Conservation (phyloP, 371 early-diverging fungal genomes). For the Circinella umbellata region DNA sequence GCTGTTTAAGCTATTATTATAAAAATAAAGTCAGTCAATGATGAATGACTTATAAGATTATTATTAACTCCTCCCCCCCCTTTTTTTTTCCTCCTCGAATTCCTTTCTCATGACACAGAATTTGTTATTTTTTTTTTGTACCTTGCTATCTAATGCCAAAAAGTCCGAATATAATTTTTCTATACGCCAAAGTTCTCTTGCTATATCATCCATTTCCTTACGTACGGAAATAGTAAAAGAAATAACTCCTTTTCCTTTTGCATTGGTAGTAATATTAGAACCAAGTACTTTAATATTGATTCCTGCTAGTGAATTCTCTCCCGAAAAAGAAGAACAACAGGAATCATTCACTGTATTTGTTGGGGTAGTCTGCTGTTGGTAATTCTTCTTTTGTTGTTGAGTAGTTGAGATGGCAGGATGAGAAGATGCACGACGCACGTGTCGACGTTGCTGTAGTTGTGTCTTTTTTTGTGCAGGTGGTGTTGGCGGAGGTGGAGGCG, state of each 20-base stretch:
- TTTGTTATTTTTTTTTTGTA: conserved; percentile 20
- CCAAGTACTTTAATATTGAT: conserved; percentile 60
- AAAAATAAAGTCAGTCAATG: neutral
- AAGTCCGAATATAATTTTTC: conserved; percentile 86
- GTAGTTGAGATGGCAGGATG: conserved; percentile 14
- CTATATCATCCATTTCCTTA: conserved; percentile 26
- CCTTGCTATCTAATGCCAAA: conserved; percentile 71
- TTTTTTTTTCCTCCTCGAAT: too few species aligned
- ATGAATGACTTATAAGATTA: neutral
- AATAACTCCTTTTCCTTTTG: conserved; percentile 73
- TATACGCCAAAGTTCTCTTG: conserved; percentile 74
- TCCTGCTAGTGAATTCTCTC: conserved; percentile 12
- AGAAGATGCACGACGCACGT: conserved; percentile 20
- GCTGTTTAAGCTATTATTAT: conserved; percentile 56
- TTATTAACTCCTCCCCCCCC: neutral
- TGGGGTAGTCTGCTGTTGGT: neutral
- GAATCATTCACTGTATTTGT: too few species aligned
- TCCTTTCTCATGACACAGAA: too few species aligned
- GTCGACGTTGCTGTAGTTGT: conserved; percentile 13
- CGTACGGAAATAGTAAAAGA: conserved; percentile 56
- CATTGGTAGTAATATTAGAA: conserved; percentile 69
- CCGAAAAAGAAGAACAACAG: neutral
- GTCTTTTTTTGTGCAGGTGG: conserved; percentile 2
- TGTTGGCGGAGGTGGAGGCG: conserved; percentile 14
- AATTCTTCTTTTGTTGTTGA: conserved; percentile 1